Conservation (phyloP, 2,329 filamentous ascomycete genomes). For the Cladosporium colombiae region DNA sequence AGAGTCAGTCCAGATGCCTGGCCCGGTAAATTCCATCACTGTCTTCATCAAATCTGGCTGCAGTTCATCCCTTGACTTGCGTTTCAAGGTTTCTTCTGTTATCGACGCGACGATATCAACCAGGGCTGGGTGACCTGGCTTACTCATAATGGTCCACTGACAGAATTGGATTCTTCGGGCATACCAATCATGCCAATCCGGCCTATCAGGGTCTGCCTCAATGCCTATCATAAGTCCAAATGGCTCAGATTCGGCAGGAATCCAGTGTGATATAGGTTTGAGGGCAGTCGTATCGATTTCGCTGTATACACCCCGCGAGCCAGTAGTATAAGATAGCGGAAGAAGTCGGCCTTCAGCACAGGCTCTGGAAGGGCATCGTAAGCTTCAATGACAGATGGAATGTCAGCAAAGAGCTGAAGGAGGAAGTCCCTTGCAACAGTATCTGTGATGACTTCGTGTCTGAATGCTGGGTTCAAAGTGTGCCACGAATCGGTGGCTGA, state of each 20-base stretch:
- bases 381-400: constrained; percentile 51
- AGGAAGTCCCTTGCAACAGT: constrained; percentile 78
- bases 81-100: constrained; percentile 71
- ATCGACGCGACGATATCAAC: constrained; percentile 76
- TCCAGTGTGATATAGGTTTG: constrained; percentile 80
- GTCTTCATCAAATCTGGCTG: constrained; percentile 56
- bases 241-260: constrained; percentile 72
- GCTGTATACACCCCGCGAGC: too few relatives aligned
- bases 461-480: constrained; percentile 80
- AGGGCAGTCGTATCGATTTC: constrained; percentile 73
- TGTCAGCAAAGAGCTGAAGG: constrained; percentile 80
- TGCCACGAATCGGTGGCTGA: constrained; percentile 88
- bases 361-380: constrained; percentile 51
- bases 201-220: constrained; percentile 89
- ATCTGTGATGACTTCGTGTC: constrained; percentile 97
- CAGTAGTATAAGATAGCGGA: too few relatives aligned
- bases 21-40: constrained; percentile 87
- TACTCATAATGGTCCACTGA: constrained; percentile 97
- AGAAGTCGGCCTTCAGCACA: constrained; percentile 54
- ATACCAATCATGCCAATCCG: constrained; percentile 94
- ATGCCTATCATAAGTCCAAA: constrained; percentile 90
- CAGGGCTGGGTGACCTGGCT: constrained; percentile 89
- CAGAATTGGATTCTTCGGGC: constrained; percentile 95
- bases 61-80: constrained; percentile 66
- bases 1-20: constrained; percentile 84